Evolutionary conservation across 352 stramenopile species (phyloP).

Genomic region (Phytophthora sp.): DNA sequence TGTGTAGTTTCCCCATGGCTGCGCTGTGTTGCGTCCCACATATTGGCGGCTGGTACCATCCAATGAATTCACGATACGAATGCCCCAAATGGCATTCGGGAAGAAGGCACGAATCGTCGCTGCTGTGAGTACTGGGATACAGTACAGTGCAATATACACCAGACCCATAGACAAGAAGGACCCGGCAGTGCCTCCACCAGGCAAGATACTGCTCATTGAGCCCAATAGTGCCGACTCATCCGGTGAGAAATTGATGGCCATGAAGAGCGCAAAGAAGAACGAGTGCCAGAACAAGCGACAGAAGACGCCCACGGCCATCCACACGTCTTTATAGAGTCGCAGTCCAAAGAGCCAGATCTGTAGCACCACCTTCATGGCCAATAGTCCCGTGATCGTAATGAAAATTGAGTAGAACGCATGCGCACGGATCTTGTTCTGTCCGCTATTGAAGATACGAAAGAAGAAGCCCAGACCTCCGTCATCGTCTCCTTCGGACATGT

Average conservation of each 20-base stretch:
- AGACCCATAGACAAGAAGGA: conserved; percentile 70
- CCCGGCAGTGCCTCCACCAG: conserved; percentile 50
- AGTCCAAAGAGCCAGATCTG: conserved; percentile 80
- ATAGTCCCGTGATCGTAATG: conserved; percentile 57
- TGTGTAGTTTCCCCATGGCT: conserved; percentile 65
- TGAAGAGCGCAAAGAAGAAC: conserved; percentile 76
- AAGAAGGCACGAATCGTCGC: conserved; percentile 63
- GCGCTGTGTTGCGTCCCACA: conserved; percentile 74
- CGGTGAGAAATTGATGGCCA: conserved; percentile 65
- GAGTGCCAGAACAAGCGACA: conserved; percentile 74
- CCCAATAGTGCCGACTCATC: conserved; percentile 55
- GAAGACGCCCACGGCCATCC: conserved; percentile 68
- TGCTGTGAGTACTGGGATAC: conserved; percentile 55
- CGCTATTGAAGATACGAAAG: conserved; percentile 58
- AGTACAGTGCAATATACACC: conserved; percentile 68
- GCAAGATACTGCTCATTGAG: conserved; percentile 47
- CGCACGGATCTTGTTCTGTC: conserved; percentile 62
- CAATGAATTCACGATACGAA: conserved; percentile 63
- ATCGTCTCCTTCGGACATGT: conserved; percentile 64
- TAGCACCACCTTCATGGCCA: conserved; percentile 70
- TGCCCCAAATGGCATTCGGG: conserved; percentile 57
- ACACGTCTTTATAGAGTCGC: conserved; percentile 68
- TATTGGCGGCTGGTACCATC: conserved; percentile 80
- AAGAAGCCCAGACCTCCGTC: conserved; percentile 63
- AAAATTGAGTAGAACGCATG: conserved; percentile 81